Percentiles rank a stretch among this genome's conserved stretches.
These are phyloP conservation scores for Endothia cerciana DNA, from an alignment of 2,329 filamentous ascomycete species.

Conservation along the genomic window DNA sequence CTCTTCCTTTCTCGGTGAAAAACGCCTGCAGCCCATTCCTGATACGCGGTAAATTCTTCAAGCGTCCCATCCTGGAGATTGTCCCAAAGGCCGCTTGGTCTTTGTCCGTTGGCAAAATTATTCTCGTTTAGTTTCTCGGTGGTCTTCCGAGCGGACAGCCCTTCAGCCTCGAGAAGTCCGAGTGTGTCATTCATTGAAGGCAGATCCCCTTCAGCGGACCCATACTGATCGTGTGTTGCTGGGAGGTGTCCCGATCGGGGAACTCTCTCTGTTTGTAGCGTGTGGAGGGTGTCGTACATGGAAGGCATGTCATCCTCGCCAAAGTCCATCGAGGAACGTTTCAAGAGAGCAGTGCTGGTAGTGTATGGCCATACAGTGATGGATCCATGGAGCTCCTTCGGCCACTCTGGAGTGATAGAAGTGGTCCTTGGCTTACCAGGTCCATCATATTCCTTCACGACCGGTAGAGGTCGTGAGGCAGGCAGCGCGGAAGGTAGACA, in stretches of 20 bases:
- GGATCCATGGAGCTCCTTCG: conserved; percentile 3
- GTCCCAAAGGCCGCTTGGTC: not conserved
- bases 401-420: too few species aligned
- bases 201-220: not conserved
- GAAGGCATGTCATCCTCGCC: too few species aligned
- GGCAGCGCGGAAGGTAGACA: not conserved
- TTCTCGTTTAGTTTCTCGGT: not conserved
- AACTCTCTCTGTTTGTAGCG: not conserved
- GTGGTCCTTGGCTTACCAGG: too few species aligned
- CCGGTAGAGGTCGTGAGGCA: not conserved
- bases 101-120: not conserved
- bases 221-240: not conserved
- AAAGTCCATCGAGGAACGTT: too few species aligned
- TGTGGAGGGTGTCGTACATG: not conserved
- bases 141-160: not conserved
- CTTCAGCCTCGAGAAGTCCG: not conserved
- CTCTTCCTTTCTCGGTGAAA: not conserved
- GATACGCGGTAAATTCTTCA: not conserved
- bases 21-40: not conserved
- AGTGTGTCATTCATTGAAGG: not conserved
- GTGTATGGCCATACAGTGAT: not conserved
- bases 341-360: too few species aligned
- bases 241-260: not conserved
- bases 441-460: not conserved
- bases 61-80: not conserved